Evolutionary conservation across 352 stramenopile species (phyloP), one percentile per base, ranked within the genome.

Genomic region (Phytophthora citrophthora): DNA sequence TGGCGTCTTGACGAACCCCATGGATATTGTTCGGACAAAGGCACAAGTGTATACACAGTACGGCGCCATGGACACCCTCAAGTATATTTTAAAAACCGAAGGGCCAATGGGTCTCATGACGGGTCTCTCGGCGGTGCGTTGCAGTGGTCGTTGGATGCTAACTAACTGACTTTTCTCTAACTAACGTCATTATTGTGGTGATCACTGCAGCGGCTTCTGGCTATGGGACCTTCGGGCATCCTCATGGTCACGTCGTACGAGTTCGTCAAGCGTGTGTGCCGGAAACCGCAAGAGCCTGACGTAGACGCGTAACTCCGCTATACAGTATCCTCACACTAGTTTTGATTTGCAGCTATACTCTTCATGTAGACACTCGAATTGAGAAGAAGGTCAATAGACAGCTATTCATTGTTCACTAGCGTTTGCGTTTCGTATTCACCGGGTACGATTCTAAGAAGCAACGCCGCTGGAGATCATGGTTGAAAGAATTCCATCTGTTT

Each of bases 221-320:
- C 86, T 3, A 94, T 93, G 74, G 88, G 83, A 1, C 89, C 89
- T 32, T 95, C 87, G 1, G 89, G 89, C 18, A 76, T 95, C 44
- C 75, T 96, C 29, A 79, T 96, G 64, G 85, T 96, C 49, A 88
- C 89, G 12, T 93, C 89, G 20, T 96, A 96, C 71, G 89, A 96
- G 72, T 91, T 96, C 47, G 85, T 96, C 50, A 96, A 96, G 79
- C 86, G 89, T 55, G 80, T 92, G 68, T 92, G 84, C 20, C 77
- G 80, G 51, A 93, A 87, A 61, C 72, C 77, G 13, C 72, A 76
- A 43, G 55, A 55, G 5, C 45, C 70, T 9, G 73, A 88, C 40
- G 31, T 34, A 23, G 27, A 43, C 36, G 54, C 44, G 2, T 74
- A 63, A 58, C 20, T 39, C 32, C 13, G 29, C 27, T 66, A 57